These are phyloP conservation scores for Zasmidium cellare DNA, from an alignment of 2,329 filamentous ascomycete species.

Conservation along the genomic window DNA sequence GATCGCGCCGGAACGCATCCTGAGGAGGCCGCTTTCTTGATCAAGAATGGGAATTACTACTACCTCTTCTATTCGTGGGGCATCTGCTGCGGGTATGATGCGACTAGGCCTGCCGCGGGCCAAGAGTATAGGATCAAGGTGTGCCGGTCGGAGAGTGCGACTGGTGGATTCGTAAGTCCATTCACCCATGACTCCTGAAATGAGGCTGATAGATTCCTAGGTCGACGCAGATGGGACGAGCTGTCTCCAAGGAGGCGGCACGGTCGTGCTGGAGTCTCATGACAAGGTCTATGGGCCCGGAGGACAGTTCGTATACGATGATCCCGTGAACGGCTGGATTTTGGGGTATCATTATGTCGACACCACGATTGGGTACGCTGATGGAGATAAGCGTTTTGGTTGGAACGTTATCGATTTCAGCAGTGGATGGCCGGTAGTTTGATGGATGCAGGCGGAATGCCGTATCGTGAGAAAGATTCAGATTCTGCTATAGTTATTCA, in stretches of 20 bases:
- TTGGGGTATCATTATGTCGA: constrained; percentile 65
- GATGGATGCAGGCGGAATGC: background rate
- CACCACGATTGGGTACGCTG: constrained; percentile 43
- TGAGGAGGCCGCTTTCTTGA: constrained; percentile 59
- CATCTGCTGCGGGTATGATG: constrained; percentile 62
- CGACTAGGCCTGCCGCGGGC: constrained; percentile 52
- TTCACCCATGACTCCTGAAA: constrained; percentile 15
- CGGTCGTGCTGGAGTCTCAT: constrained; percentile 61
- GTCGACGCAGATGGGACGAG: constrained; percentile 54
- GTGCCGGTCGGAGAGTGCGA: constrained; percentile 57
- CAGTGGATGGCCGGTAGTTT: constrained; percentile 48
- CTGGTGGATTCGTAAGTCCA: constrained; percentile 51
- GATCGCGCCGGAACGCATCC: constrained; percentile 53
- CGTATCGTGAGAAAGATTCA: background rate
- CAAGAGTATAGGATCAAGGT: constrained; percentile 68
- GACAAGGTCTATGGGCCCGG: constrained; percentile 57
- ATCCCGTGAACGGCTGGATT: constrained; percentile 52
- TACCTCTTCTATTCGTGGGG: constrained; percentile 66
- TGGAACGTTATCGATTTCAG: constrained; percentile 54
- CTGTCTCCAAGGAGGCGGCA: constrained; percentile 61
- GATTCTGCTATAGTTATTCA: background rate
- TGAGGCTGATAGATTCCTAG: constrained; percentile 11
- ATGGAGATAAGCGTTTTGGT: constrained; percentile 51
- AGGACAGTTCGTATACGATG: constrained; percentile 61
- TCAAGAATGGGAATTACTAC: constrained; percentile 57